phyloP scores from a whole-genome alignment of 768 basidiomycete species.

The Lyophyllum atratum region DNA sequence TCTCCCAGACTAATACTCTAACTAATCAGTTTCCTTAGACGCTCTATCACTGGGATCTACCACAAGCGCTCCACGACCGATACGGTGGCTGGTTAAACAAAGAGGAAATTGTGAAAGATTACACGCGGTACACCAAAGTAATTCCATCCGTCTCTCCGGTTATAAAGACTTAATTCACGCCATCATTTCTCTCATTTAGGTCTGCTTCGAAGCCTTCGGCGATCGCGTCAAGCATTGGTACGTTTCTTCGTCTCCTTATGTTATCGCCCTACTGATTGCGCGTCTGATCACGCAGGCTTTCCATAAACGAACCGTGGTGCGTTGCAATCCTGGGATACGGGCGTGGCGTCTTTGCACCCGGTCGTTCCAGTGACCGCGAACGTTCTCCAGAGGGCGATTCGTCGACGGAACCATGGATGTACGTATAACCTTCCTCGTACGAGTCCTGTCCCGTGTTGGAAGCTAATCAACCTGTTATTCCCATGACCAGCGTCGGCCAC shows the following conservation, averaged over 20 bases:
- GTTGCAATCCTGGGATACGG: conserved; percentile 72
- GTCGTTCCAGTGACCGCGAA: conserved; percentile 63
- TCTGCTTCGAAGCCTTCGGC: conserved; percentile 76
- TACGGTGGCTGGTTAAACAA: conserved; percentile 80
- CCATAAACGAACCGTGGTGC: conserved; percentile 79
- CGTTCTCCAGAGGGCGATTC: conserved; percentile 64
- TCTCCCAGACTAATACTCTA: neutral
- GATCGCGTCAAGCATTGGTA: conserved; percentile 78
- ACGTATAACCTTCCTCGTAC: conserved; percentile 23
- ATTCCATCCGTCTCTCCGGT: conserved; percentile 23
- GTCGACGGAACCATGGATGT: conserved; percentile 73
- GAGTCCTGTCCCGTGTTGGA: no score
- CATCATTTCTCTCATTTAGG: conserved; percentile 29
- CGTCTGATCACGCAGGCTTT: conserved; percentile 47
- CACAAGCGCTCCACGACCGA: conserved; percentile 69
- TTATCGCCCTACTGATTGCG: conserved; percentile 23
- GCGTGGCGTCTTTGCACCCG: conserved; percentile 70
- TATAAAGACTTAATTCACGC: neutral
- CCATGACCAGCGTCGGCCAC: conserved; percentile 57
- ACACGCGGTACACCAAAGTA: conserved; percentile 56
- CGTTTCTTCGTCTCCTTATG: conserved; percentile 5
- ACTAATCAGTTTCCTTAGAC: conserved; percentile 40
- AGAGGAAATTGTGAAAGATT: conserved; percentile 70
- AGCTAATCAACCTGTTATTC: conserved; percentile 5
- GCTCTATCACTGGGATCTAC: conserved; percentile 80